Evolutionary conservation across 108 stramenopile species (phyloP).

Genomic region (Mediolabrus comicus): DNA sequence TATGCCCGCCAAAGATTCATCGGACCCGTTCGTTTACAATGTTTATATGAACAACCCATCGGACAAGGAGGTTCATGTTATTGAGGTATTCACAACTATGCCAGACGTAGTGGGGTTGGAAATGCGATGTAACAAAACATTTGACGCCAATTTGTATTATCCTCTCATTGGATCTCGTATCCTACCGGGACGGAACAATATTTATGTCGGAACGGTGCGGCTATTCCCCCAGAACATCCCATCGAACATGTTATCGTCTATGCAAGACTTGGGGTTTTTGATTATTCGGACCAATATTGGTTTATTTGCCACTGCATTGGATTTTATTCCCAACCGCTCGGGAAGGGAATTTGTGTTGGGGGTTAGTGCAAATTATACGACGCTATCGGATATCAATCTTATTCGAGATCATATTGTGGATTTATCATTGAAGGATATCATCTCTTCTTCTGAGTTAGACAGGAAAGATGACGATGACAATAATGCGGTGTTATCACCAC

Average conservation of each 20-base stretch:
- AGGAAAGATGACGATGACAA: not conserved
- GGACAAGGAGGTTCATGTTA: slow-evolving; percentile 35
- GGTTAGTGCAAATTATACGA: slow-evolving; percentile 6
- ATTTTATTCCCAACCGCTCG: slow-evolving; percentile 38
- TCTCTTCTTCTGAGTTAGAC: not conserved
- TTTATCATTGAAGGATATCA: not conserved
- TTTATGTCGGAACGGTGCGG: slow-evolving; percentile 52
- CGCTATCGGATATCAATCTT: slow-evolving; percentile 20
- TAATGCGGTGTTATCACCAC: not conserved
- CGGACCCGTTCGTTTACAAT: slow-evolving; percentile 42
- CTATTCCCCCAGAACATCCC: slow-evolving; percentile 43
- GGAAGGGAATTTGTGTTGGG: slow-evolving; percentile 17
- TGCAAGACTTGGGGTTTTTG: slow-evolving; percentile 53
- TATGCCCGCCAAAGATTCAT: not conserved
- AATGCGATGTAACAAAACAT: slow-evolving; percentile 20
- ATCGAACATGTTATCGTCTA: slow-evolving; percentile 16
- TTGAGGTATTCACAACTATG: slow-evolving; percentile 54
- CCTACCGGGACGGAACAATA: slow-evolving; percentile 38
- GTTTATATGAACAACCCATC: slow-evolving; percentile 60
- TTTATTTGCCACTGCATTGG: slow-evolving; percentile 51
- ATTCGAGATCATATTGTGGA: slow-evolving; percentile 15
- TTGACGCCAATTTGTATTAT: slow-evolving; percentile 22
- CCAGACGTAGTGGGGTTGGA: slow-evolving; percentile 49
- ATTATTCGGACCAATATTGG: slow-evolving; percentile 50
- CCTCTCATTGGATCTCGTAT: slow-evolving; percentile 28